Evolutionary conservation across 192 early-diverging fungal species (phyloP).

Genomic region (Allomyces javanicus): DNA sequence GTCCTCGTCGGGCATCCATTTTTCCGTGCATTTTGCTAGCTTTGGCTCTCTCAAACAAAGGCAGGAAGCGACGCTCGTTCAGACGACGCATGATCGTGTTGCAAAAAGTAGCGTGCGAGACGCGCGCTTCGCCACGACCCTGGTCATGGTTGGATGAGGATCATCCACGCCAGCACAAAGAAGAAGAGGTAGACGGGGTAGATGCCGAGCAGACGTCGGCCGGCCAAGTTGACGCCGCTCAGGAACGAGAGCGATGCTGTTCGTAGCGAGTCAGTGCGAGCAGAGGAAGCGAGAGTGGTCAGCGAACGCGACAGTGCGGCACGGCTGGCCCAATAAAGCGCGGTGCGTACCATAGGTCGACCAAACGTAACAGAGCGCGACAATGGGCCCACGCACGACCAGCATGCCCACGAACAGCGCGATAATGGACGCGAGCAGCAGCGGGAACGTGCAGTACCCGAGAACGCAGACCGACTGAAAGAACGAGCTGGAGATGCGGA

Average conservation of each 20-base stretch:
- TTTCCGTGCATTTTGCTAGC: too few relatives aligned
- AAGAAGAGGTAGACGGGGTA: conserved; percentile 94
- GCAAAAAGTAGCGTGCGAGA: too few relatives aligned
- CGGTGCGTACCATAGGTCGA: conserved; percentile 50
- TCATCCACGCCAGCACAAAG: conserved; percentile 85
- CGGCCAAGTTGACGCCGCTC: conserved; percentile 62
- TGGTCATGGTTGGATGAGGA: conserved; percentile 27
- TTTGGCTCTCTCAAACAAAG: too few relatives aligned
- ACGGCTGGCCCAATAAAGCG: not conserved
- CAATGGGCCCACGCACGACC: conserved; percentile 51
- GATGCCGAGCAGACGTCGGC: conserved; percentile 65
- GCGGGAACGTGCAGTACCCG: conserved; percentile 90
- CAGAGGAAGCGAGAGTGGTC: not conserved
- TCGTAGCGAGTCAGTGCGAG: not conserved
- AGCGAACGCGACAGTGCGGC: not conserved
- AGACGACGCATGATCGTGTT: too few relatives aligned
- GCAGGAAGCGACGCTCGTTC: too few relatives aligned
- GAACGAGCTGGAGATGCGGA: conserved; percentile 45
- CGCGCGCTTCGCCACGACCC: too few relatives aligned
- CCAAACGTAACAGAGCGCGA: conserved; percentile 65
- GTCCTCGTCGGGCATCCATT: too few relatives aligned
- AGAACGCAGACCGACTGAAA: conserved; percentile 92
- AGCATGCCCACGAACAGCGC: conserved; percentile 42
- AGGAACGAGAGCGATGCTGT: conserved; percentile 82
- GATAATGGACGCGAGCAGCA: conserved; percentile 59